Conservation (phyloP, 2,329 filamentous ascomycete genomes). For the Blastomyces silverae region DNA sequence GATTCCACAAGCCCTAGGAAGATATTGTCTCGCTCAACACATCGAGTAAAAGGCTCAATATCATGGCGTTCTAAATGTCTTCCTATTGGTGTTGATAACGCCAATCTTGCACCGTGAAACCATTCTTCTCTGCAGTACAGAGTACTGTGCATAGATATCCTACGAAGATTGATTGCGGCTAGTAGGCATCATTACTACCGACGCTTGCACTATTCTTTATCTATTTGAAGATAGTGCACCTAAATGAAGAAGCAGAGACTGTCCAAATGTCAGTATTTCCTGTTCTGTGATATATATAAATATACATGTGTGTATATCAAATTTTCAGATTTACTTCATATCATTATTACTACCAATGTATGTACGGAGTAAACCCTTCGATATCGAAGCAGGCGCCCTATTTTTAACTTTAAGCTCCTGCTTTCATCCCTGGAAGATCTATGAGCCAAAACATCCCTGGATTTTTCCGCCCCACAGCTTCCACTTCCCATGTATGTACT, state of each 20-base stretch:
- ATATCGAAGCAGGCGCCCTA: not conserved
- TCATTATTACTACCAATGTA: not conserved
- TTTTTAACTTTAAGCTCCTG: not conserved
- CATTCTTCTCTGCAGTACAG: too few relatives aligned
- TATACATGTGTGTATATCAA: not conserved
- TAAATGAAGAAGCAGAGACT: not conserved
- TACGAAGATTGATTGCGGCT: too few relatives aligned
- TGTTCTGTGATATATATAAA: not conserved
- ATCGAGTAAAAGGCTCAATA: too few relatives aligned
- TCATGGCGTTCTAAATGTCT: too few relatives aligned
- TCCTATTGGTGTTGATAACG: too few relatives aligned
- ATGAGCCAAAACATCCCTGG: not conserved
- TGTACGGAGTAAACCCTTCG: not conserved
- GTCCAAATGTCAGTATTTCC: not conserved
- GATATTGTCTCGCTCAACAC: too few relatives aligned
- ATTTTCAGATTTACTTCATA: not conserved
- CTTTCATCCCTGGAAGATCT: not conserved
- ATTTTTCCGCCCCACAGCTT: not conserved
- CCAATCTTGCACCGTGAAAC: too few relatives aligned
- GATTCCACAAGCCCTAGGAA: not conserved
- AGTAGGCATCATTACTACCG: not conserved
- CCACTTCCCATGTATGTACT: not conserved
- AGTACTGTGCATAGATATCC: not conserved
- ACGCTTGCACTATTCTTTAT: not conserved
- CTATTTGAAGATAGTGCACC: not conserved